These are phyloP conservation scores for Hansfordia pulvinata DNA, from an alignment of 2,329 filamentous ascomycete genomes.

Conservation along the genomic window DNA sequence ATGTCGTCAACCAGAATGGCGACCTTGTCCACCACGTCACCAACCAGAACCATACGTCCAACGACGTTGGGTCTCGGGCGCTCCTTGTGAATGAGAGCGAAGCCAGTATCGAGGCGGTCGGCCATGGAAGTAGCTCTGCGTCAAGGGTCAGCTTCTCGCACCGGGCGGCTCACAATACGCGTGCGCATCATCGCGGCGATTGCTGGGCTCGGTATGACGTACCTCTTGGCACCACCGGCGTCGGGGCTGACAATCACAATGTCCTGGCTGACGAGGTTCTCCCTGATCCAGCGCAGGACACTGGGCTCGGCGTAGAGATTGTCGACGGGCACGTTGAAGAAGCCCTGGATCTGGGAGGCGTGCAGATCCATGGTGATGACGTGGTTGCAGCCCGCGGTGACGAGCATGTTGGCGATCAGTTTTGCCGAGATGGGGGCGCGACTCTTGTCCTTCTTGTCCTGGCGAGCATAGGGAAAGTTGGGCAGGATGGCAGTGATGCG, in stretches of 20 bases:
- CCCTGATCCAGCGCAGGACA: slow-evolving; percentile 79
- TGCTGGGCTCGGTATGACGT: no score
- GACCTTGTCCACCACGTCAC: slow-evolving; percentile 79
- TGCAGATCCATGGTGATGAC: slow-evolving; percentile 96
- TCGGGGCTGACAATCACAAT: slow-evolving; percentile 93
- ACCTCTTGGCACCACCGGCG: slow-evolving; percentile 87
- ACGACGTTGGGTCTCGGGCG: slow-evolving; percentile 77
- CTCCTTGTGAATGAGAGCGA: slow-evolving; percentile 95
- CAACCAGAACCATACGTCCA: slow-evolving; percentile 89
- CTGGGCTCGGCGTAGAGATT: slow-evolving; percentile 91
- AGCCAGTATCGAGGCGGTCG: slow-evolving; percentile 78
- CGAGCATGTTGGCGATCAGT: slow-evolving; percentile 94
- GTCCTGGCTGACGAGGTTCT: slow-evolving; percentile 69
- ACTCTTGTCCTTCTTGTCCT: slow-evolving; percentile 93
- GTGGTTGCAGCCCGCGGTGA: slow-evolving; percentile 84
- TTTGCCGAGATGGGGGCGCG: slow-evolving; percentile 94
- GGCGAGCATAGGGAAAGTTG: slow-evolving; percentile 91
- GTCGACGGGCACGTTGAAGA: slow-evolving; percentile 70
- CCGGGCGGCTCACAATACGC: background rate
- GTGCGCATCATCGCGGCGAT: background rate
- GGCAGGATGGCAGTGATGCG: slow-evolving; percentile 92
- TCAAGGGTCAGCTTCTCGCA: no score
- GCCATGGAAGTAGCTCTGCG: slow-evolving; percentile 87
- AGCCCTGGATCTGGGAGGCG: slow-evolving; percentile 86
- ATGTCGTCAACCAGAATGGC: slow-evolving; percentile 97